Base-by-base conservation (phyloP, 2,329 filamentous ascomycete species). In the Ophiostoma sp. region DNA sequence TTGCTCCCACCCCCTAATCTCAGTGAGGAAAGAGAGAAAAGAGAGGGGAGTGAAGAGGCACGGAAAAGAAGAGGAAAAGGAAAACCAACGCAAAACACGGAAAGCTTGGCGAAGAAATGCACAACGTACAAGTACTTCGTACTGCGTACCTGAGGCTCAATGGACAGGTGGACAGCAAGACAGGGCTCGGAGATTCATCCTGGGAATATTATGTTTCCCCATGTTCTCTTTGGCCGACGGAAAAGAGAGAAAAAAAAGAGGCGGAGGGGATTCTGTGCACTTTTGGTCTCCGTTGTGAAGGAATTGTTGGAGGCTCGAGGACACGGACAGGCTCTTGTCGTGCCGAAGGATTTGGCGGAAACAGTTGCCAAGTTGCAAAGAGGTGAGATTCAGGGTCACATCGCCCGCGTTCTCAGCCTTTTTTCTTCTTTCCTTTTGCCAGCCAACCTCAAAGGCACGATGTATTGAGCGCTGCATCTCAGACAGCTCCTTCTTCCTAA, bases 61-160 rank as follows among this genome's bases (percentile, higher is more conserved):
- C 11, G 28, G 22, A 25, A 28, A 17, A 28, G 36, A 66, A 66
- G 48, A 28, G 22, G 22, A 64, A n/a, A 36, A n/a, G 57, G 42
- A 69, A 69, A 52, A n/a, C 28, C 64, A 36, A 69, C 66, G 66
- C 66, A 69, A 69, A 69, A 69, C 66, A 69, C 19, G 11, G 1
- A 33, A 22, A 8, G 42, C 42, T 68, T 68, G 42, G 64, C 64
- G 42, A 33, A 11, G 19, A 69, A n/a, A 36, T 69, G 28, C 28
- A 28, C n/a, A 31, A 12, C 36, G 36, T 42, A 42, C 39, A 15
- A 42, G n/a, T n/a, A n/a, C n/a, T 11, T 31, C 9, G 25, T 36
- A 39, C 48, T 22, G 3, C 3, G 42, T 48, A 19, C 39, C 22
- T 22, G 50, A 52, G 50, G 22, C 50, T 55, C 50, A 45, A 19